These are phyloP conservation scores for Backusella macrospora DNA, from an alignment of 192 early-diverging fungal genomes.

Conservation along the genomic window DNA sequence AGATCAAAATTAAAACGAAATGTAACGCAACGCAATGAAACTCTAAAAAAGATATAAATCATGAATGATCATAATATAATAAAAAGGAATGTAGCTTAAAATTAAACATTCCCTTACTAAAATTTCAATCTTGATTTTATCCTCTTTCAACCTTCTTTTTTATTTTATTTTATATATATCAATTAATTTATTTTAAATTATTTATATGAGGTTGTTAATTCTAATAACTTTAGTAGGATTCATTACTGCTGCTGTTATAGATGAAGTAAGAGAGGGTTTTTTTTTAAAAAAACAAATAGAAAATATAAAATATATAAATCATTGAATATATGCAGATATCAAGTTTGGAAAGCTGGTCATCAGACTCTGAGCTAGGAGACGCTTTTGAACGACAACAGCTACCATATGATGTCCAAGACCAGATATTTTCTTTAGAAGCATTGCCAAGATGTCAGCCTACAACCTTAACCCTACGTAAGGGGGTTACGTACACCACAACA, in stretches of 20 bases:
- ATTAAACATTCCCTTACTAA: conserved; percentile 11
- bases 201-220: not conserved
- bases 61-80: not conserved
- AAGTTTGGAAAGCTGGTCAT: not conserved
- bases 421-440: not conserved
- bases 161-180: not conserved
- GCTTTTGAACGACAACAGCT: not conserved
- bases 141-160: not conserved
- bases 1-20: not conserved
- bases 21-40: too few relatives aligned
- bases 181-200: not conserved
- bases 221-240: not conserved
- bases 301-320: not conserved
- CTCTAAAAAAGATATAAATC: not conserved
- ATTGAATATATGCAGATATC: not conserved
- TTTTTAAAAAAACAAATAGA: not conserved
- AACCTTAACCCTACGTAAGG: not conserved
- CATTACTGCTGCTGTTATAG: not conserved
- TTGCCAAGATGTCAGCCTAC: not conserved
- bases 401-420: not conserved
- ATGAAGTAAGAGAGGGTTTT: not conserved
- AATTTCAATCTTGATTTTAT: conserved; percentile 4
- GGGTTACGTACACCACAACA: not conserved
- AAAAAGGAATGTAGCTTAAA: conserved; percentile 4
- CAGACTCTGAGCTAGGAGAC: not conserved